These are phyloP conservation scores for apple (Malus domestica) DNA, from an alignment of 306 rosid species.

Conservation along the genomic window DNA sequence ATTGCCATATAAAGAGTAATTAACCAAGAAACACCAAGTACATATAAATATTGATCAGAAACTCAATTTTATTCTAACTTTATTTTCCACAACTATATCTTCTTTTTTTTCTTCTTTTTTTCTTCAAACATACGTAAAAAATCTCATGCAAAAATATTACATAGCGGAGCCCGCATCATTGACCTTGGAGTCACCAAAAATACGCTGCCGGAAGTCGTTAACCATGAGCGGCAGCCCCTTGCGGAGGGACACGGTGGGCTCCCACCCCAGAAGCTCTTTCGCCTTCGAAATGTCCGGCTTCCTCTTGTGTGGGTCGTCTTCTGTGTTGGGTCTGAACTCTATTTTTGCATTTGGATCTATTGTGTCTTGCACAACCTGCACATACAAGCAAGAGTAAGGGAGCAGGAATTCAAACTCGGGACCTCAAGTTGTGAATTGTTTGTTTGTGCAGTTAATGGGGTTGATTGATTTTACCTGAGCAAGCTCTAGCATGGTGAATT, in stretches of 20 bases:
- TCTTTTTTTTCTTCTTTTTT: not conserved
- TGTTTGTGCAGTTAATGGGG: not conserved
- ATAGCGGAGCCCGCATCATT: not conserved
- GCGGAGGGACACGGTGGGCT: slow-evolving; percentile 76
- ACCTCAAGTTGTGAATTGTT: not conserved
- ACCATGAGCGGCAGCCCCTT: slow-evolving; percentile 91
- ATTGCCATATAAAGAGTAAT: slow-evolving; percentile 9
- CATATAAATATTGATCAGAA: not conserved
- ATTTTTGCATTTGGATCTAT: slow-evolving; percentile 80
- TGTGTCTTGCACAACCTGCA: slow-evolving; percentile 82
- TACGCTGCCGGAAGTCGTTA: slow-evolving; percentile 63
- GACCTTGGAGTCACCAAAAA: slow-evolving; percentile 52
- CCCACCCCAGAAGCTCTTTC: slow-evolving; percentile 84
- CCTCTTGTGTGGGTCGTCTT: slow-evolving; percentile 95
- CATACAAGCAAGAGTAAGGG: not conserved
- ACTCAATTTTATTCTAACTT: slow-evolving; percentile 5
- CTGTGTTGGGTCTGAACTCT: slow-evolving; percentile 89
- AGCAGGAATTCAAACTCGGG: not conserved
- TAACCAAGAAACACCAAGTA: not conserved
- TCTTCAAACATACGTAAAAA: not conserved
- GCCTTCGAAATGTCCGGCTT: slow-evolving; percentile 92
- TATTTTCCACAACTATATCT: slow-evolving; percentile 4
- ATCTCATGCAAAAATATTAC: not conserved
- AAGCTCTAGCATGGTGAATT: slow-evolving; percentile 98
- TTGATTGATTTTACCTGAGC: slow-evolving; percentile 52